These are phyloP conservation scores for Aureoboletus auriporus DNA, from an alignment of 768 basidiomycete species.

Conservation along the genomic window DNA sequence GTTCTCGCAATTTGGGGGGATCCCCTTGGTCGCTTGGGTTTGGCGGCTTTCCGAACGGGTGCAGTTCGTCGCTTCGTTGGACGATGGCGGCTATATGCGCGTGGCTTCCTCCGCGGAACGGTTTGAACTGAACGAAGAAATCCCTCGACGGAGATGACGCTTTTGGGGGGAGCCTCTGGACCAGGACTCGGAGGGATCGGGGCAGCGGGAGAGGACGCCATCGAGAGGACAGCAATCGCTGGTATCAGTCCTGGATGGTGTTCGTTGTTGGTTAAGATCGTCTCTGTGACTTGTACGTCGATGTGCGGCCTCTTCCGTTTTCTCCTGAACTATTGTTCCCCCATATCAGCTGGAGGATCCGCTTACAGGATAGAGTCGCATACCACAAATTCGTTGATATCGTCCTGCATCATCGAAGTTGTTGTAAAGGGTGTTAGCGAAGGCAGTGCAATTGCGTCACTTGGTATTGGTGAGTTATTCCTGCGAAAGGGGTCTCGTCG, in stretches of 20 bases:
- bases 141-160: conserved; percentile 22
- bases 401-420: conserved; percentile 6
- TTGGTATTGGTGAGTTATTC: too few relatives aligned
- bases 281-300: background rate
- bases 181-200: background rate
- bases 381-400: conserved; percentile 24
- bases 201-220: background rate
- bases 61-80: background rate
- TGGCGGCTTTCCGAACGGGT: background rate
- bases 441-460: too few relatives aligned
- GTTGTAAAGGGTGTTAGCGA: background rate
- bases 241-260: conserved; percentile 9
- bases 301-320: conserved; percentile 20
- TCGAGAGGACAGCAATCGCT: conserved; percentile 14
- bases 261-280: background rate
- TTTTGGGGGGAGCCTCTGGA: background rate
- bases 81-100: conserved; percentile 19
- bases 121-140: conserved; percentile 18
- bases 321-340: conserved; percentile 20
- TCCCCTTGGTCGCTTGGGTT: background rate
- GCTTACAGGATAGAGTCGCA: background rate
- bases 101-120: background rate
- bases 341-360: background rate
- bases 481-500: too few relatives aligned
- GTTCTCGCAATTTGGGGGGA: conserved; percentile 7